Evolutionary conservation across 345 rosid genomes (phyloP), one percentile per base, ranked within the genome.

Genomic region (Brassica carinata): DNA sequence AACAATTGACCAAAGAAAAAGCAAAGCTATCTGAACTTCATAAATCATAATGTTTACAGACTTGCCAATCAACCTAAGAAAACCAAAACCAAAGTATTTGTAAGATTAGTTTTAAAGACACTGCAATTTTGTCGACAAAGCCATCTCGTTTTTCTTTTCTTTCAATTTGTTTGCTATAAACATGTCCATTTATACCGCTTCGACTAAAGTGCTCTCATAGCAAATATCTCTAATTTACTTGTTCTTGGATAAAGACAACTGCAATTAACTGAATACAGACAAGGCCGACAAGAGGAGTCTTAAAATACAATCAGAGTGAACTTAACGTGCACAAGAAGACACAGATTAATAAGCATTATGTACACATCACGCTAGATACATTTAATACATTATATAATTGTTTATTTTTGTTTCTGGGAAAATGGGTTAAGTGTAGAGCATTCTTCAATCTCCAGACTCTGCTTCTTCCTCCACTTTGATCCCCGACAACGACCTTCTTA

Each of bases 331-430:
- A 53, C 8, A 17, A 7, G 62, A 55, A 17, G 26, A 62, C 43
- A 19, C 7, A 73, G 68, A 63, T 73, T 59, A 58, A 65, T 31
- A 51, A 67, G 70, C 74, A 38, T 3, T 79, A 79, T 79, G 70
- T 68, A 74, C 78, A 79, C 67, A 72, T 36, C 79, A 80, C 67
- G 31, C 61, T 75, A 36, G 10, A 36, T 36, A 80, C 76, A 74
- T 64, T 62, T 66, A 55, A 17, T 10, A 40, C 69, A 74, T 64
- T 40, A 79, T 72, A 66, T 17, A 29, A 29, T 29, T 29, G 31
- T 67, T 73, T 67, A 59, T 58, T 43, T 43, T 29, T 6, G 62
- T 7, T 65, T 66, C 36, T 11, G 27, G 38, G 69, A 68, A 36
- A 73, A 79, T 57, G 36, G 36, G 69, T 66, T 6, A 67, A 73